These are phyloP conservation scores for Theileria orientalis DNA, from an alignment of 169 alveolate species.

Conservation along the genomic window DNA sequence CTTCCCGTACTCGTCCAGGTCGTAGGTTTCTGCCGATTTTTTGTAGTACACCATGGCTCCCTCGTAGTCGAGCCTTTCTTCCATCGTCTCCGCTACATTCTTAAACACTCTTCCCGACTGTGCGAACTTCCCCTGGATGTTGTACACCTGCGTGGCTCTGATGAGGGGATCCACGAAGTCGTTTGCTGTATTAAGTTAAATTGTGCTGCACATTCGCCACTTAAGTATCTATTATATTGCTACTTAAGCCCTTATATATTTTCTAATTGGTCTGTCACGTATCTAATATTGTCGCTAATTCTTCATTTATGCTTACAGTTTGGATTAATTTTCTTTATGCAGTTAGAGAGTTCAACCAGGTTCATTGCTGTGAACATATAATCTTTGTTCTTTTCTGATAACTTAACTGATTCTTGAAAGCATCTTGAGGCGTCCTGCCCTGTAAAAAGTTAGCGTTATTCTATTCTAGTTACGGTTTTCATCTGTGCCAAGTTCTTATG, in stretches of 20 bases:
- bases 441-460: slow-evolving; percentile 1
- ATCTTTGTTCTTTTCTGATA: slow-evolving; percentile 55
- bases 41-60: slow-evolving; percentile 63
- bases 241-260: background rate
- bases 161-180: slow-evolving; percentile 54
- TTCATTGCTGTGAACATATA: slow-evolving; percentile 45
- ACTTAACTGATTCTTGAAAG: slow-evolving; percentile 42
- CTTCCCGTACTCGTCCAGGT: slow-evolving; percentile 75
- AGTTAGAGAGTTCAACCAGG: slow-evolving; percentile 50
- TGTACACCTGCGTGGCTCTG: slow-evolving; percentile 69
- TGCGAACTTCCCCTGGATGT: slow-evolving; percentile 67
- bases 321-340: slow-evolving; percentile 32
- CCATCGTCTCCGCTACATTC: slow-evolving; percentile 66
- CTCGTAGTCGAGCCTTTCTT: slow-evolving; percentile 44
- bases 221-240: background rate
- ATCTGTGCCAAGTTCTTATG: background rate
- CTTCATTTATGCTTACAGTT: slow-evolving; percentile 21
- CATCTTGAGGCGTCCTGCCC: slow-evolving; percentile 67
- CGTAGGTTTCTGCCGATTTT: slow-evolving; percentile 74
- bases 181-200: slow-evolving; percentile 16
- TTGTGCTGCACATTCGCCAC: background rate
- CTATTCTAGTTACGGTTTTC: background rate
- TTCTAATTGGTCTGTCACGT: background rate
- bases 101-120: slow-evolving; percentile 72
- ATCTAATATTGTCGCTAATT: background rate